Base-by-base conservation (phyloP, 2,329 filamentous ascomycete species). In the Endothia cerciana region DNA sequence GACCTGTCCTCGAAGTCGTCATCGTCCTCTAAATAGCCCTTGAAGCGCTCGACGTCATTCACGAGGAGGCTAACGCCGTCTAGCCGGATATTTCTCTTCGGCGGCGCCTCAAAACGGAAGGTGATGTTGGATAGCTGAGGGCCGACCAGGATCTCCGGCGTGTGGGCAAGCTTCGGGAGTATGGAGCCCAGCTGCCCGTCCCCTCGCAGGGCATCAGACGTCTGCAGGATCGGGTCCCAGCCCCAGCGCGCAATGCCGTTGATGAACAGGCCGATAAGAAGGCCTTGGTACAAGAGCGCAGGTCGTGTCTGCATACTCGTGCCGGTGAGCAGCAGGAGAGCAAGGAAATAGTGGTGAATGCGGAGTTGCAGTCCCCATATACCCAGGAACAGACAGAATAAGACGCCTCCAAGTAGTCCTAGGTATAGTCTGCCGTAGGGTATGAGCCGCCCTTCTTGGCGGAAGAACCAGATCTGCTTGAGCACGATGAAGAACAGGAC, bases 181-280 rank as follows among this genome's bases (percentile, higher is more conserved):
- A 86, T 78, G 0, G 87, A 88, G 13, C 87, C 87, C 45, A 85
- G 77, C 66, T 88, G 85, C 0, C 86, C 87, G 69, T 91, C 89
- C n/a, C 87, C 88, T 63, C 88, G 88, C 30, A 99, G 79, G 0
- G 89, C 88, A 0, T 78, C 84, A 0, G 91, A 87, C 0, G 95
- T 98, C 78, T 99, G 90, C 19, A 99, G 85, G 57, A 99, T 87
- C 0, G 91, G 85, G 68, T 93, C 94, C 76, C 97, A 99, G 0
- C 94, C 94, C 95, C 95, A 98, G 53, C 94, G 86, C 4, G 94
- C 94, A 67, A 96, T 88, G 62, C 95, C 94, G 75, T 97, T 97
- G 79, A 97, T 89, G 77, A 97, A 98, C 0, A 98, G 84, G 0
- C 95, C 95, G 8, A 98, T 81, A 0, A 99, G 82, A 1, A 99